Base-by-base conservation (phyloP, 495 filamentous ascomycete species). In the Aspergillus haitiensis region DNA sequence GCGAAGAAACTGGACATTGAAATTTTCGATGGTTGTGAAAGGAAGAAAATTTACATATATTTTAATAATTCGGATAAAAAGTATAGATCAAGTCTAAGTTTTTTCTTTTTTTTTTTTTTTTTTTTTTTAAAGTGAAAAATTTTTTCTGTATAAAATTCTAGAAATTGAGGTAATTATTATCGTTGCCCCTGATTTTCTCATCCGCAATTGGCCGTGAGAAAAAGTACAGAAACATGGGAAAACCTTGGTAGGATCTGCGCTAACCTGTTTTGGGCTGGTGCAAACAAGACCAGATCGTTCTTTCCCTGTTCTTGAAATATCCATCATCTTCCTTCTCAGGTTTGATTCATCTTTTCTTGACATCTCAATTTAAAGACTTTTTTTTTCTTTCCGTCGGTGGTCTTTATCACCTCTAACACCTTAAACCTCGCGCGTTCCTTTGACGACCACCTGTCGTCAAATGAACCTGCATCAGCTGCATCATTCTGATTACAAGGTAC, bases 381-480 rank as follows among this genome's bases (percentile, higher is more conserved):
- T 15, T 16, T 60, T 15, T 16, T 60, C 36, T 45, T 34, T 50
- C 31, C 13, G 13, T 27, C 27, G 21, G 21, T 44, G n/a, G 52
- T 44, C 34, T 37, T 54, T 48, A 13, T 36, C 42, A 12, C 27
- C 18, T 50, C 39, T 60, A 40, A 40, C 54, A 34, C 47, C 55
- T 52, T 55, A 42, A 58, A 45, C 42, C 57, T 60, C 61, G 83
- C 83, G 82, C 83, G 82, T 86, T 86, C 78, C 67, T 83, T 81
- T 83, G 78, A 68, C 80, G 81, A 75, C 74, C 59, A 34, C 13
- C 39, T 32, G 76, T 82, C 81, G 82, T 84, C 81, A 82, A 84
- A 86, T 86, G 83, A 86, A 82, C 82, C 82, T 86, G 83, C 81
- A 83, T 70, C 71, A 61, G 55, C 58, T 64, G 45, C 74, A 77